Evolutionary conservation across 495 filamentous ascomycete genomes (phyloP), one percentile per base, ranked within the genome.

Genomic region (Aspergillus wentii): DNA sequence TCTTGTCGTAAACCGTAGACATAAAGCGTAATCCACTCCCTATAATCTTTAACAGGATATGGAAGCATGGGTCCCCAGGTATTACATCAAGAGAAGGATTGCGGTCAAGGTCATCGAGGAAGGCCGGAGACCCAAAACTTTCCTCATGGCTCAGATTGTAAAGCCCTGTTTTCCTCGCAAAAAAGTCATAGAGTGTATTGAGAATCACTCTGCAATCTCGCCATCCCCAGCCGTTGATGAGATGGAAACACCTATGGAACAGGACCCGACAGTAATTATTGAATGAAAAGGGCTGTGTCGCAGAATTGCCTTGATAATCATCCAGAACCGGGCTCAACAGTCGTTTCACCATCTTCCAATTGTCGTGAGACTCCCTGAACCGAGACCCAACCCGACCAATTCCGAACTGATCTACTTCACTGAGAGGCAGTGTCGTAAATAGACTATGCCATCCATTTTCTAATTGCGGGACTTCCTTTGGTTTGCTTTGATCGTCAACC

Each of bases 211-310:
- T 86, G 58, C 84, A 90, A 49, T 79, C 81, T 42, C 72, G 69
- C 92, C 92, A 97, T 3, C 86, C 83, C 92, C 92, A 98, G 40
- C 67, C 64, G 29, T 77, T 71, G 27, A 94, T 82, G 20, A 98
- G 73, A 48, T 76, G 71, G 51, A 90, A 79, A 54, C 90, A 95
- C 36, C 92, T 74, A 8, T 74, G 74, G 18, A 95, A 75, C 4
- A 85, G 52, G 5, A 78, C 72, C 31, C 85, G 78, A 46, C 85
- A 83, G 49, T 98, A 97, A 16, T 76, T 75, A 51, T 94, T 95
- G 61, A 88, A 83, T 27, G 77, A 78, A 2, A 83, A 61, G 3
- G 75, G 61, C 38, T 79, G 77, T 3, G 68, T 59, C 14, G 55
- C 37, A 15, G 59, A 65, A 35, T 79, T 80, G 2, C 62, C 49